Evolutionary conservation across 257 asterid species (phyloP), one percentile per base, ranked within the genome.

Genomic region (Fraxinus americana): DNA sequence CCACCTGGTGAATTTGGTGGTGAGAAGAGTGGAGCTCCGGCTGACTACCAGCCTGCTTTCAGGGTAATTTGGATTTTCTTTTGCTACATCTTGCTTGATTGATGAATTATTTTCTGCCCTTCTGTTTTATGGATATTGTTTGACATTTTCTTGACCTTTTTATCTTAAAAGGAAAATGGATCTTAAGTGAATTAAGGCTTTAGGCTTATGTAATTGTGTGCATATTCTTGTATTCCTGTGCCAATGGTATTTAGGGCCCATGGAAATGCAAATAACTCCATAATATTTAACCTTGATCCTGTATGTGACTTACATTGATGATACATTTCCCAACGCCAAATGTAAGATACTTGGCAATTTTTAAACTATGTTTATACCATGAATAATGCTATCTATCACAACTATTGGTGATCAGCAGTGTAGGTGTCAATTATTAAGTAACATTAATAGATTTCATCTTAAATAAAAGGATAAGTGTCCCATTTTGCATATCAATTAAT

Each of bases 1-100:
- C 92, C 92, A 39, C 87, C 94, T 1, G 97, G 96, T 71, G 97
- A 93, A 61, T 91, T 85, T 66, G 97, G 92, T 2, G 97, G 88
- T 36, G 97, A 93, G 27, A 93, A 93, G 85, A 82, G 94, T 39
- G 97, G 95, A 50, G 98, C 98, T 57, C 98, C 98, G 13, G 97
- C 98, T 52, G 98, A 94, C 70, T 92, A 75, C 83, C 91, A 89
- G 75, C 98, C 98, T 82, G 89, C 97, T 59, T 93, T 93, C 88
- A 86, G 95, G 94, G 98, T 93, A 84, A 83, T 75, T 61, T 25
- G 30, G 4, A 8, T 73, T 45, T 25, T 59, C 67, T 57, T 0
- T 4, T 43, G 25, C 29, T 7, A 7, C 13, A 6, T 71, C 9
- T 63, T 14, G 9, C 21, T 35, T 41, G 30, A 52, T 54, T 19